Evolutionary conservation across 306 rosid genomes (phyloP).

Genomic region (Chamaecrista fasciculata): DNA sequence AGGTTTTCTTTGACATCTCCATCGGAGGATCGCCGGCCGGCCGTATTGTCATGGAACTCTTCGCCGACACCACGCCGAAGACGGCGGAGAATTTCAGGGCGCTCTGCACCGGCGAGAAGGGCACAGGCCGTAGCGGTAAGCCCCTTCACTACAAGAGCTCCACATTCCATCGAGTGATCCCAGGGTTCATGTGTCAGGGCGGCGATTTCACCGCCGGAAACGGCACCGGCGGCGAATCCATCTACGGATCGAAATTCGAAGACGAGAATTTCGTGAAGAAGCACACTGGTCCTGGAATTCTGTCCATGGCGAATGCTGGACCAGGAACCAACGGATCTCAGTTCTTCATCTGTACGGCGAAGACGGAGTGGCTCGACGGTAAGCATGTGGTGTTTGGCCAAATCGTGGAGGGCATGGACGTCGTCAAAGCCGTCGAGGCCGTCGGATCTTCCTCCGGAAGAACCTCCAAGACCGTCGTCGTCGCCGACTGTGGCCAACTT

Average conservation of each 20-base stretch:
- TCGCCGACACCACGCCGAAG: slow-evolving; percentile 52
- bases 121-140: slow-evolving; percentile 46
- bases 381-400: slow-evolving; percentile 71
- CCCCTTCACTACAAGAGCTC: slow-evolving; percentile 69
- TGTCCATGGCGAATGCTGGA: slow-evolving; percentile 72
- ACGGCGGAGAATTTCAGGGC: slow-evolving; percentile 74
- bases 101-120: slow-evolving; percentile 74
- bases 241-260: slow-evolving; percentile 63
- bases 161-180: slow-evolving; percentile 61
- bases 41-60: slow-evolving; percentile 63
- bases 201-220: slow-evolving; percentile 67
- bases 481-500: slow-evolving; percentile 66
- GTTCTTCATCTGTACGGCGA: slow-evolving; percentile 68
- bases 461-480: slow-evolving; percentile 43
- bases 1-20: slow-evolving; percentile 57
- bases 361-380: slow-evolving; percentile 71
- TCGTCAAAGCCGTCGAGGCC: slow-evolving; percentile 47
- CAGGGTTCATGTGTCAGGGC: slow-evolving; percentile 71
- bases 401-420: slow-evolving; percentile 48
- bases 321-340: slow-evolving; percentile 75
- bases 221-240: slow-evolving; percentile 70
- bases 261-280: slow-evolving; percentile 67
- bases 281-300: slow-evolving; percentile 71
- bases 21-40: slow-evolving; percentile 50
- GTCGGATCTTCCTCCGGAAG: slow-evolving; percentile 51